phyloP scores from a whole-genome alignment of 2,329 filamentous ascomycete genomes.

The Bertia moriformis region DNA sequence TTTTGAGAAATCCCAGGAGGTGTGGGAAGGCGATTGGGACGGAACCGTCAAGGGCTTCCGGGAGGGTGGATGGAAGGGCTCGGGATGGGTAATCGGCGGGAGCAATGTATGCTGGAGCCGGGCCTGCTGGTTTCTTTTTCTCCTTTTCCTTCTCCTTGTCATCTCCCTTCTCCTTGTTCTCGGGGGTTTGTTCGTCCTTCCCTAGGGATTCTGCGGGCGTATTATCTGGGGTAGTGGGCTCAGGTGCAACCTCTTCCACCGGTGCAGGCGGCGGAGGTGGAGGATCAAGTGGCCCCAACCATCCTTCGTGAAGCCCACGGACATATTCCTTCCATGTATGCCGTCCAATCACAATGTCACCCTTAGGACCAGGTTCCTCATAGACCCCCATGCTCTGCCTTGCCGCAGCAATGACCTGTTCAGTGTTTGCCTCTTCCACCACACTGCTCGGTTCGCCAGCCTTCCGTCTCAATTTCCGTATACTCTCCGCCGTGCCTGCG shows the following conservation, averaged over 20 bases:
- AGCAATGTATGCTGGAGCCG: conserved; percentile 38
- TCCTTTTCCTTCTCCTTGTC: conserved; percentile 11
- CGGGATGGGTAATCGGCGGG: conserved; percentile 40
- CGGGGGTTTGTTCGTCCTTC: conserved; percentile 7
- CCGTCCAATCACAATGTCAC: conserved; percentile 55
- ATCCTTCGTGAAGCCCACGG: conserved; percentile 58
- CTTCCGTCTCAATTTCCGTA: conserved; percentile 42
- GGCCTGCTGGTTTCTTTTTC: conserved; percentile 24
- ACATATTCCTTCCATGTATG: conserved; percentile 68
- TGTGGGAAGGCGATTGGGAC: conserved; percentile 49
- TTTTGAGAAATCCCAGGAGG: conserved; percentile 61
- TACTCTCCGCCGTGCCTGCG: conserved; percentile 48
- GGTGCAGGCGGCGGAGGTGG: conserved; percentile 14
- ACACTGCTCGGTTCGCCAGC: conserved; percentile 27
- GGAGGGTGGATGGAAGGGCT: conserved; percentile 34
- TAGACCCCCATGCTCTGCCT: conserved; percentile 37
- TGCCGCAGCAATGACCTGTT: conserved; percentile 30
- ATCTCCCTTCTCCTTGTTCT: conserved; percentile 9
- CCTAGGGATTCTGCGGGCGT: conserved; percentile 4
- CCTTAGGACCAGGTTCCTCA: conserved; percentile 41
- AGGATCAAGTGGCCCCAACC: conserved; percentile 50
- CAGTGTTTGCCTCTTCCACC: conserved; percentile 13
- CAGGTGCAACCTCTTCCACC: background rate
- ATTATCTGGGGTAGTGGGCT: conserved; percentile 8
- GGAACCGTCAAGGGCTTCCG: conserved; percentile 41